A percentile compares a stretch with the other conserved stretches of the same genome.
phyloP scores from a whole-genome alignment of 2,329 filamentous ascomycete genomes.

The Teratosphaeria epicoccoides region DNA sequence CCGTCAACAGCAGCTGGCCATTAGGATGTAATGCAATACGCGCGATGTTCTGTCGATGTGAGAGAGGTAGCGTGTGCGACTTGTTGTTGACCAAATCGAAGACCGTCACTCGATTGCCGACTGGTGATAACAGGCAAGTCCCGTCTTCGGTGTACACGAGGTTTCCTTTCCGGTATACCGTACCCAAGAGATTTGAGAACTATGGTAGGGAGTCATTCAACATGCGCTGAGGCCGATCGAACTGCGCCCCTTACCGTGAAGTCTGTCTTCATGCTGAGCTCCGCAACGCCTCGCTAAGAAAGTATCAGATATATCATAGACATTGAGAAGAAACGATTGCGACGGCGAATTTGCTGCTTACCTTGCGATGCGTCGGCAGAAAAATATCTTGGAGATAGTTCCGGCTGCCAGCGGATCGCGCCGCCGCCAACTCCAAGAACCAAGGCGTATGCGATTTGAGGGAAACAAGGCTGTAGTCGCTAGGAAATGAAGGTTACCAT shows the following conservation, averaged over 20 bases:
- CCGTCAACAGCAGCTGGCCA: conserved; percentile 82
- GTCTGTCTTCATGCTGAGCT: conserved; percentile 75
- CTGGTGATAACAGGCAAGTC: conserved; percentile 86
- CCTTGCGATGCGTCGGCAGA: neutral
- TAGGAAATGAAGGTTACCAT: no score
- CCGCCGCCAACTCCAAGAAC: no score
- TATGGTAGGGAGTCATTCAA: conserved; percentile 28
- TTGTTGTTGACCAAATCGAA: conserved; percentile 95
- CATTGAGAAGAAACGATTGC: neutral
- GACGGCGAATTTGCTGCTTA: neutral
- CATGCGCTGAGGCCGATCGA: neutral
- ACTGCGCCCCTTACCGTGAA: conserved; percentile 61
- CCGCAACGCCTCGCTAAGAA: neutral
- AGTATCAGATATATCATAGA: no score
- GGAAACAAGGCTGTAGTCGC: no score
- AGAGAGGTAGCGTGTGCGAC: conserved; percentile 76
- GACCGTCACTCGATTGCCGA: conserved; percentile 89
- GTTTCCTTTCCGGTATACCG: conserved; percentile 96
- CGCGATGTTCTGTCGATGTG: conserved; percentile 87
- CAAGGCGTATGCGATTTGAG: no score
- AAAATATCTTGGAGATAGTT: neutral
- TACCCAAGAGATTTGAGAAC: conserved; percentile 98
- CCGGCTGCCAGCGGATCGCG: neutral
- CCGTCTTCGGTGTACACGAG: conserved; percentile 94
- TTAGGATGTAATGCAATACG: conserved; percentile 78